Evolutionary conservation across 1,139 yeast genomes (phyloP).

Genomic region (Scheffersomyces stambukii): DNA sequence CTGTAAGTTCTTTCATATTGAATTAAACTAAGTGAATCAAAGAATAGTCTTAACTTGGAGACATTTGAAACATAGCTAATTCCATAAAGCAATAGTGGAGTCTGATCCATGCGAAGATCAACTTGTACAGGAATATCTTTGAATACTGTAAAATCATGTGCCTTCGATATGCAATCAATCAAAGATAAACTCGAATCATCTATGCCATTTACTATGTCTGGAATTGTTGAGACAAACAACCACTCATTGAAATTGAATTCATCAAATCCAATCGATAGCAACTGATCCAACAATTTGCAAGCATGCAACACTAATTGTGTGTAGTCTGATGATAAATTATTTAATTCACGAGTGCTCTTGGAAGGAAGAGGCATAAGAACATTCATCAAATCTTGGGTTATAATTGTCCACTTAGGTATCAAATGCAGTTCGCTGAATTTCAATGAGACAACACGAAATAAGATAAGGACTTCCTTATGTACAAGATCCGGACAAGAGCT

Average conservation of each 20-base stretch:
- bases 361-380: constrained; percentile 43
- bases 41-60: constrained; percentile 60
- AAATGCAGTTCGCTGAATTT: constrained; percentile 63
- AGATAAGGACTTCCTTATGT: constrained; percentile 46
- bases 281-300: constrained; percentile 73
- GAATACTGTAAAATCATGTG: constrained; percentile 34
- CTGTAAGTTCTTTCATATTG: constrained; percentile 72
- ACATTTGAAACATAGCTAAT: constrained; percentile 40
- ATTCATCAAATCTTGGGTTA: constrained; percentile 56
- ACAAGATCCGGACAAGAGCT: constrained; percentile 27
- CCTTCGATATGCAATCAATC: constrained; percentile 45
- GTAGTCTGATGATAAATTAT: constrained; percentile 33
- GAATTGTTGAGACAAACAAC: constrained; percentile 74
- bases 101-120: constrained; percentile 14
- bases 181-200: constrained; percentile 24
- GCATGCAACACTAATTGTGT: constrained; percentile 49
- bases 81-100: constrained; percentile 46
- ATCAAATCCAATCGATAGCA: constrained; percentile 64
- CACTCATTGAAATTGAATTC: constrained; percentile 82
- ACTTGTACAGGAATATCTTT: constrained; percentile 31
- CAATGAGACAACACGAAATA: constrained; percentile 61
- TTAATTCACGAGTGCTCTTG: constrained; percentile 25
- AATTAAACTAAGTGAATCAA: constrained; percentile 64
- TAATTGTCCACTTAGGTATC: constrained; percentile 65
- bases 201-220: constrained; percentile 44